Percentiles rank a stretch among this genome's conserved stretches.
phyloP scores from a whole-genome alignment of 352 stramenopile species.

The Phytophthora crassamura region DNA sequence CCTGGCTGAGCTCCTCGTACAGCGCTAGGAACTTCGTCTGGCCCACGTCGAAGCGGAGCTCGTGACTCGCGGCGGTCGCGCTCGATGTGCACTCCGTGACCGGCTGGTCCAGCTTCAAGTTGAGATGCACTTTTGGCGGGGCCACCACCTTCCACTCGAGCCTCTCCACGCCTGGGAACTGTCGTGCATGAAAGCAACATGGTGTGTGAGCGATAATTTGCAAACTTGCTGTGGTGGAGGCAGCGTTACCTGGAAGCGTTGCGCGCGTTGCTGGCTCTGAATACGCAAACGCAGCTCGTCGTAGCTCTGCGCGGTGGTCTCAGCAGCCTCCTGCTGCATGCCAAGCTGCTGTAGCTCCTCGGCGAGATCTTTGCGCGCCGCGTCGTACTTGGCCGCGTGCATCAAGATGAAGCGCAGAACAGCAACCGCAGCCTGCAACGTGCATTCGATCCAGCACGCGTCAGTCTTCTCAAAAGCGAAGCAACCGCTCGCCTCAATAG shows the following conservation, averaged over 20 bases:
- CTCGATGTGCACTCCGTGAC: constrained; percentile 26
- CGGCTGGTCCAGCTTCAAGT: constrained; percentile 41
- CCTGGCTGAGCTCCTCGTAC: constrained; percentile 44
- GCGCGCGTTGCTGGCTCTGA: constrained; percentile 39
- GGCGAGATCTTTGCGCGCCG: constrained; percentile 37
- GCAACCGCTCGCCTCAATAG: not conserved
- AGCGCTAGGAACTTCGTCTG: constrained; percentile 44
- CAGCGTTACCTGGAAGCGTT: constrained; percentile 46
- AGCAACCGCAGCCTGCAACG: constrained; percentile 32
- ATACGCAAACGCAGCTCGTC: constrained; percentile 32
- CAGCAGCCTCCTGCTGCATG: constrained; percentile 23
- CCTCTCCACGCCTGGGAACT: constrained; percentile 42
- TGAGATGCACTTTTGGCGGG: constrained; percentile 27
- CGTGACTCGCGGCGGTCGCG: not conserved
- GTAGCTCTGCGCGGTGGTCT: constrained; percentile 43
- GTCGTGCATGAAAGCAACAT: not conserved
- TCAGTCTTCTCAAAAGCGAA: not conserved
- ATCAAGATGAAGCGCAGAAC: constrained; percentile 58
- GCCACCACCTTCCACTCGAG: constrained; percentile 35
- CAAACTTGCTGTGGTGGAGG: not conserved
- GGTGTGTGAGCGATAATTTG: not conserved
- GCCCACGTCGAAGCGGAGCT: constrained; percentile 30
- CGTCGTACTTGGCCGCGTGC: constrained; percentile 59
- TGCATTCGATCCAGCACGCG: not conserved
- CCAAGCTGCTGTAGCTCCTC: constrained; percentile 63